phyloP scores from a whole-genome alignment of 2,329 filamentous ascomycete species.

The Pochonia chlamydosporia region DNA sequence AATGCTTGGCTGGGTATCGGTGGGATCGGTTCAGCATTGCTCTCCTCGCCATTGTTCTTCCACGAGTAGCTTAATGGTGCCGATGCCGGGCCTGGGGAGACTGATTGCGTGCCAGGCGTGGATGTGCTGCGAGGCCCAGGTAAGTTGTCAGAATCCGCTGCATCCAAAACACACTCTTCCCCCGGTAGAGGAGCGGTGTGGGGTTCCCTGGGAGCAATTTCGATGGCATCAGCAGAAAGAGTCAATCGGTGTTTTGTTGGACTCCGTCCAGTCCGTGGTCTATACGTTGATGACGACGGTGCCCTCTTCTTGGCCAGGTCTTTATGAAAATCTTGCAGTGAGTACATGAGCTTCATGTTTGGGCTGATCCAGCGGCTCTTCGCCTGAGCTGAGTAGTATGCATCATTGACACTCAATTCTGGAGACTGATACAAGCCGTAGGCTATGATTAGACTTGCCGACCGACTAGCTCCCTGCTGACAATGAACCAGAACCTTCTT shows the following conservation, averaged over 20 bases:
- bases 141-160: conserved; percentile 34
- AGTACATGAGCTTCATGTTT: conserved; percentile 90
- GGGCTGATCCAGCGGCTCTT: conserved; percentile 85
- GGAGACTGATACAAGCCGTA: conserved; percentile 79
- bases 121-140: conserved; percentile 47
- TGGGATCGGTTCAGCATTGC: not conserved
- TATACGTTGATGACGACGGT: conserved; percentile 38
- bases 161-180: conserved; percentile 41
- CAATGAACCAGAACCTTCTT: conserved; percentile 81
- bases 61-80: conserved; percentile 60
- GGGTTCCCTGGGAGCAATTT: conserved; percentile 47
- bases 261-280: conserved; percentile 45
- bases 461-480: conserved; percentile 80
- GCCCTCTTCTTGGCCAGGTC: conserved; percentile 48
- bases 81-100: conserved; percentile 60
- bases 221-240: conserved; percentile 53
- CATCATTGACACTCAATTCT: conserved; percentile 71
- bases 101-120: conserved; percentile 41
- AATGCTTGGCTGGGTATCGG: not conserved
- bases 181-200: conserved; percentile 55
- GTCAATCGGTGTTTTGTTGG: conserved; percentile 56
- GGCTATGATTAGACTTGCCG: conserved; percentile 79
- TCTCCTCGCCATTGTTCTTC: conserved; percentile 37
- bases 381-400: conserved; percentile 73
- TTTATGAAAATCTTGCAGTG: conserved; percentile 75